Evolutionary conservation across 768 basidiomycete species (phyloP), one percentile per base, ranked within the genome.

Genomic region (Trametopsis cervina): DNA sequence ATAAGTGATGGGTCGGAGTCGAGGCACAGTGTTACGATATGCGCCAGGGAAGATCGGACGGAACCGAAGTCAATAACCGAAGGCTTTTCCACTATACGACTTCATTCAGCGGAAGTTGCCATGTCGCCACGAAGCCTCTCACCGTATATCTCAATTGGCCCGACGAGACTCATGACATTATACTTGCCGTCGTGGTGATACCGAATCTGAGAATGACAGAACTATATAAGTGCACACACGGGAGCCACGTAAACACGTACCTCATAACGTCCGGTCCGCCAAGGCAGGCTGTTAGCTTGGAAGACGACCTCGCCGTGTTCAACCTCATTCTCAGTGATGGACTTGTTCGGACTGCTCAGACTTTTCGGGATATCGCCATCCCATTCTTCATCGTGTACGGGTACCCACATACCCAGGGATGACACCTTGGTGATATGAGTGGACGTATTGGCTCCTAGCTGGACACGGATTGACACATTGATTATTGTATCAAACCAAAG

Each of bases 171-270:
- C 78, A 98, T 86, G 47, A 98, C 96, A 64, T 93, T 96, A 67
- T 99, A 89, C 64, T 94, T 97, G 41, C 92, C 93, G 63, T 96
- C 91, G 60, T 97, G 94, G 59, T 99, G 96, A 62, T 93, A 94
- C 2, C 91, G 83, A 51, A 86, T 72, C 86, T 88, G 52, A 20
- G 21, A 22, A 42, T 13, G 25, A 26, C 15, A 37, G 40, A 27
- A 40, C 21, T 20, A 21, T 21, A 36, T 33, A 18, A 40, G 18
- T 44, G 13, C 23, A 5, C 20, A n/a, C 36, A 24, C 25, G 33
- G 3, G 29, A 33, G n/a, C 7, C 20, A 42, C 22, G n/a, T 3
- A 23, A 2, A n/a, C 27, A 50, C 64, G 67, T 57, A 90, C 81
- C 73, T 99, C 96, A 62, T 97, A 99, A 44, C 68, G 68, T 5